A percentile compares a stretch with the other conserved stretches of the same genome.
Conservation (phyloP, 306 rosid species). For the Luffa aegyptiaca region DNA sequence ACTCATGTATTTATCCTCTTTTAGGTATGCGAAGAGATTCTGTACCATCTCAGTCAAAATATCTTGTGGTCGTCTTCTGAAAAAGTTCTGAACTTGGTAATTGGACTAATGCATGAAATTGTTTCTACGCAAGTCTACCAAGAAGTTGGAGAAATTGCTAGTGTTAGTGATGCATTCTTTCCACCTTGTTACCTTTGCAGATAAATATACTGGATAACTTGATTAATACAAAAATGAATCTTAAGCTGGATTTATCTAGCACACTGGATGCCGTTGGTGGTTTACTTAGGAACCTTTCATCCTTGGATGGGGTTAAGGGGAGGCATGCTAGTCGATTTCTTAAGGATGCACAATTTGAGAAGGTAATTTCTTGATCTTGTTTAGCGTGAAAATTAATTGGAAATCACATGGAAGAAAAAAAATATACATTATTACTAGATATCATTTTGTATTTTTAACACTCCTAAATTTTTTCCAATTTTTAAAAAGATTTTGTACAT, state of each 20-base stretch:
- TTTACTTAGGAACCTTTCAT: conserved; percentile 48
- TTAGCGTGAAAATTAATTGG: not conserved
- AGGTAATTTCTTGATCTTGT: conserved; percentile 29
- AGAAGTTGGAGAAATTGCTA: not conserved
- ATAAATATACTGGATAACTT: conserved; percentile 37
- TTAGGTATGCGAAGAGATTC: conserved; percentile 60
- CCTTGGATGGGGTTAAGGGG: conserved; percentile 28
- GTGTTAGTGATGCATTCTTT: conserved; percentile 10
- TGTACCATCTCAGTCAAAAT: conserved; percentile 55
- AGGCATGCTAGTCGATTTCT: conserved; percentile 23
- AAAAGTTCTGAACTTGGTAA: conserved; percentile 59
- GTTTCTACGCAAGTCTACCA: not conserved
- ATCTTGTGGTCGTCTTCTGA: conserved; percentile 57
- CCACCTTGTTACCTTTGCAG: conserved; percentile 34
- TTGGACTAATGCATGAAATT: not conserved
- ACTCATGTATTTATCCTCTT: conserved; percentile 7
- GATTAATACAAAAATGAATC: conserved; percentile 38
- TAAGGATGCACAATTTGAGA: conserved; percentile 32
- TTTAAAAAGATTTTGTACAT: not conserved
- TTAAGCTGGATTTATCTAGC: conserved; percentile 47
- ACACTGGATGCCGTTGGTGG: conserved; percentile 34
- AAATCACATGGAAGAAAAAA: not conserved
- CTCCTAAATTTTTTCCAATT: not conserved
- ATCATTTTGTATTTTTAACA: not conserved
- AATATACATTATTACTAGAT: not conserved